Conservation (phyloP, 371 early-diverging fungal species). For the Actinomortierella ambigua region DNA sequence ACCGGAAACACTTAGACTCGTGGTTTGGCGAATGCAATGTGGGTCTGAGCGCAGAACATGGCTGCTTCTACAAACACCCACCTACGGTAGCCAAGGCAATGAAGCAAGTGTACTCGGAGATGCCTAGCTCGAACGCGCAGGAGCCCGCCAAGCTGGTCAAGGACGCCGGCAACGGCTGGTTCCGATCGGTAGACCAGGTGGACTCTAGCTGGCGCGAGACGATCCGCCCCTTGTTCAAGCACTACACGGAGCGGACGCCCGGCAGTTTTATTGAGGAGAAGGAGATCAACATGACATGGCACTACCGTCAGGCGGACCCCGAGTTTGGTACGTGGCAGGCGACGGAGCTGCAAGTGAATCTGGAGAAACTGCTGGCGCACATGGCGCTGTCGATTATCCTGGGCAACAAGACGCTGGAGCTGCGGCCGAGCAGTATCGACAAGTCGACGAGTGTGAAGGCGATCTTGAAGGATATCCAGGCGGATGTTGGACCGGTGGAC, state of each 20-base stretch:
- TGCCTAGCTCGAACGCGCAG: conserved; percentile 29
- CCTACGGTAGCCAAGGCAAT: conserved; percentile 44
- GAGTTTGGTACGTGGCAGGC: conserved; percentile 90
- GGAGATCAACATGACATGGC: conserved; percentile 92
- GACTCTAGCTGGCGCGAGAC: conserved; percentile 91
- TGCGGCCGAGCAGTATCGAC: conserved; percentile 91
- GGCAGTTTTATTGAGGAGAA: conserved; percentile 94
- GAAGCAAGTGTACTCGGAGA: conserved; percentile 28
- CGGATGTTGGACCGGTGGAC: conserved; percentile 51
- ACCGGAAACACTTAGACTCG: conserved; percentile 78
- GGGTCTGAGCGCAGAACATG: conserved; percentile 94
- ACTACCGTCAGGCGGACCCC: conserved; percentile 88
- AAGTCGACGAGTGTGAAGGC: conserved; percentile 86
- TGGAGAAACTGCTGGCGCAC: conserved; percentile 91
- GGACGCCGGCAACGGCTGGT: conserved; percentile 69
- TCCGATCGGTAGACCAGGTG: conserved; percentile 77
- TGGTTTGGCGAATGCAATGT: conserved; percentile 90
- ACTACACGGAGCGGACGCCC: conserved; percentile 94
- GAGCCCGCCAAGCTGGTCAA: conserved; percentile 47
- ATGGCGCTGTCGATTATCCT: conserved; percentile 92
- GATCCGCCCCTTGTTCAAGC: conserved; percentile 90
- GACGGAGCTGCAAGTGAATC: conserved; percentile 91
- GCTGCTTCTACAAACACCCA: conserved; percentile 92
- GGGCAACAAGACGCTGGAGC: conserved; percentile 94
- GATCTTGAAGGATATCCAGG: conserved; percentile 81